Evolutionary conservation across 2,329 filamentous ascomycete species (phyloP).

Genomic region (Alternaria conjuncta): DNA sequence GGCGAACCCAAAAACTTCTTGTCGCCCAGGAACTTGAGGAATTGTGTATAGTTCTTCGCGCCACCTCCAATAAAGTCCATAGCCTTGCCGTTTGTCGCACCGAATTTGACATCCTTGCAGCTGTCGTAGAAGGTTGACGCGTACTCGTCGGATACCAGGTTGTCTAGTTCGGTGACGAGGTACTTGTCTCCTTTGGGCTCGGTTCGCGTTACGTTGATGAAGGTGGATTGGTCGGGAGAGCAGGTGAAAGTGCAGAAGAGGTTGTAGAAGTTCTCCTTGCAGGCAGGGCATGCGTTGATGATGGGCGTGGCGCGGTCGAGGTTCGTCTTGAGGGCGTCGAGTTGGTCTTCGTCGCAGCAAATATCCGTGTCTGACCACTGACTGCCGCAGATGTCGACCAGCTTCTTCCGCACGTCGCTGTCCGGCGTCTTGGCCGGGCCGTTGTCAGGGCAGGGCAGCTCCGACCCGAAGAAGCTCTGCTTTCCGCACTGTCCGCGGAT

Average conservation of each 20-base stretch:
- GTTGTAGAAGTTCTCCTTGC: constrained; percentile 98
- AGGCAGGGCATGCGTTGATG: constrained; percentile 92
- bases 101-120: constrained; percentile 99
- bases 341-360: constrained; percentile 83
- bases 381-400: constrained; percentile 83
- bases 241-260: constrained; percentile 98
- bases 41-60: constrained; percentile 84
- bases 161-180: constrained; percentile 88
- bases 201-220: constrained; percentile 87
- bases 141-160: constrained; percentile 83
- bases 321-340: constrained; percentile 81
- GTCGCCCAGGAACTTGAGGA: constrained; percentile 90
- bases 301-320: constrained; percentile 86
- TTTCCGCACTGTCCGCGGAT: constrained; percentile 92
- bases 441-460: constrained; percentile 93
- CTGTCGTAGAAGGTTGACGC: constrained; percentile 91
- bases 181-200: constrained; percentile 65
- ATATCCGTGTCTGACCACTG: constrained; percentile 85
- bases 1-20: constrained; percentile 91
- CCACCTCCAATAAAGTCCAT: constrained; percentile 97
- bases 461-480: constrained; percentile 85
- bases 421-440: constrained; percentile 77
- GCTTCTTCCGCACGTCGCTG: constrained; percentile 72
- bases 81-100: constrained; percentile 87
- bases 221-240: constrained; percentile 93